Conservation (phyloP, 768 basidiomycete species). For the Mycena crocata region DNA sequence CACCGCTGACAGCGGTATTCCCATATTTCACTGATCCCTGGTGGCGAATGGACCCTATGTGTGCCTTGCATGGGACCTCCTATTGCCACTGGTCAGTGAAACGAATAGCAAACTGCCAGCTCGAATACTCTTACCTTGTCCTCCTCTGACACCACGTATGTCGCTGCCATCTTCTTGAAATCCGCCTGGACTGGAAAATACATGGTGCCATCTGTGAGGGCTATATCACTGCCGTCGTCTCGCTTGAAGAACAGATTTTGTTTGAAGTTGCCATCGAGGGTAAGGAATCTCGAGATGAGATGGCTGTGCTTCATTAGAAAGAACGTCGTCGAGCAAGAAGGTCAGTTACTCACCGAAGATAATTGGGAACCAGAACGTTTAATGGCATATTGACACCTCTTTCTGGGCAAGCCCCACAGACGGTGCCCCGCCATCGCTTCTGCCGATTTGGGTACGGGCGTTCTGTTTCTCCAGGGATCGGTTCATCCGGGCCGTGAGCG, state of each 20-base stretch:
- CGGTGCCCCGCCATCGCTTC: not conserved
- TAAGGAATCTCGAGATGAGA: not conserved
- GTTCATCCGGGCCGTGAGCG: conserved; percentile 2
- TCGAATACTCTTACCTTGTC: conserved; percentile 7
- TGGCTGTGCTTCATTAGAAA: not conserved
- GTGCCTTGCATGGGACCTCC: no score
- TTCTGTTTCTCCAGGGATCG: conserved; percentile 7
- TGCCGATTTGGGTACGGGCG: conserved; percentile 16
- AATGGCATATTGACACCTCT: conserved; percentile 23
- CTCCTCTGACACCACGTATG: conserved; percentile 2
- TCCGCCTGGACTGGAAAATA: conserved; percentile 13
- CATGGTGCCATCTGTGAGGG: conserved; percentile 17
- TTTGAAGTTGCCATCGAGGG: conserved; percentile 25
- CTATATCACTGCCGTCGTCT: conserved; percentile 17
- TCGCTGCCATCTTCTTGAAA: not conserved
- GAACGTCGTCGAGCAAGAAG: no score
- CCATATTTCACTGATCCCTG: no score
- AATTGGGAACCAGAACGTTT: not conserved
- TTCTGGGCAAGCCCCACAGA: conserved; percentile 22
- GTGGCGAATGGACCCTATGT: no score
- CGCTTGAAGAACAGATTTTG: conserved; percentile 21
- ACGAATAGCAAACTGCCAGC: no score
- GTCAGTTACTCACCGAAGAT: conserved; percentile 13
- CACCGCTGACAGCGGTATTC: no score
- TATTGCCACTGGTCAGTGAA: conserved; percentile 2